Percentiles rank a stretch among this genome's conserved stretches.
phyloP scores from a whole-genome alignment of 805 yeast genomes.

The Kuraishia piskuri region DNA sequence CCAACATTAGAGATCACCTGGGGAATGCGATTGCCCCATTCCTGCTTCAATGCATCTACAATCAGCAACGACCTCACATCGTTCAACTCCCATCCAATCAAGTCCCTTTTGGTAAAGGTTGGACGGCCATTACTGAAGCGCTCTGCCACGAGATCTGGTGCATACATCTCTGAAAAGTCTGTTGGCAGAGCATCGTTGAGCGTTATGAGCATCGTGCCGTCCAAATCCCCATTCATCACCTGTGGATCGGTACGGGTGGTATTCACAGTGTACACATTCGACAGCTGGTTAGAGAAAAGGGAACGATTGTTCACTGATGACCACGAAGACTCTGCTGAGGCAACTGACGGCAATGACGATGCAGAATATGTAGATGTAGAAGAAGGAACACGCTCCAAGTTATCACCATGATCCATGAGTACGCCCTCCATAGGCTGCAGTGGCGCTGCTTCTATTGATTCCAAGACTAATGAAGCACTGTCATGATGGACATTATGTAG shows the following conservation, averaged over 20 bases:
- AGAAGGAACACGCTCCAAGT: not conserved
- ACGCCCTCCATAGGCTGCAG: not conserved
- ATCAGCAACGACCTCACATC: constrained; percentile 60
- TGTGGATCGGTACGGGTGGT: not conserved
- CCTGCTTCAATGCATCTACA: constrained; percentile 37
- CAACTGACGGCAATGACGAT: not conserved
- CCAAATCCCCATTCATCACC: not conserved
- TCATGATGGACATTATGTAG: not conserved
- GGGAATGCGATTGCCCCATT: constrained; percentile 50
- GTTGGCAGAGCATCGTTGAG: constrained; percentile 40
- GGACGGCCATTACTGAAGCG: constrained; percentile 54
- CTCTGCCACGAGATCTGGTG: constrained; percentile 42
- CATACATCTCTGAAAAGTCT: constrained; percentile 45
- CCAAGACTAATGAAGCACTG: not conserved
- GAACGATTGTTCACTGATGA: not conserved
- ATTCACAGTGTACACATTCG: not conserved
- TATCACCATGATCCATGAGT: not conserved
- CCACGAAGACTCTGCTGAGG: not conserved
- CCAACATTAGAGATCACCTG: constrained; percentile 16
- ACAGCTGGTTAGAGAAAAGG: not conserved
- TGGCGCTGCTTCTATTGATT: not conserved
- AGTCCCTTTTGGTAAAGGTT: constrained; percentile 48
- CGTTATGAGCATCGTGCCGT: not conserved
- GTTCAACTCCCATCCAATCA: constrained; percentile 65
- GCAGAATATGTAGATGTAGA: not conserved